phyloP scores from a whole-genome alignment of 2,329 filamentous ascomycete species.

The Lecanicillium sp. region DNA sequence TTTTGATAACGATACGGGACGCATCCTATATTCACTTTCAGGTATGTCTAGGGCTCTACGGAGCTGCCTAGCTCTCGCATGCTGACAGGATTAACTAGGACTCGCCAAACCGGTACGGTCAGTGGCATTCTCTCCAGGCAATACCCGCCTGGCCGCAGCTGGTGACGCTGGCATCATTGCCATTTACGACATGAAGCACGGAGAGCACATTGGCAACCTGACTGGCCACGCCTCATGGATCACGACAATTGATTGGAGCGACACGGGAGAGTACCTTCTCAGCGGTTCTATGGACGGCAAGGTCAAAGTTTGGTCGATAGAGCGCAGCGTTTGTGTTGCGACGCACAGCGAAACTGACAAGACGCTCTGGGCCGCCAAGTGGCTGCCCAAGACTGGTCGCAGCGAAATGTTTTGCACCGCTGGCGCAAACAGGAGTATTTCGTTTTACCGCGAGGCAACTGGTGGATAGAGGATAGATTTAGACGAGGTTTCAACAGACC shows the following conservation, averaged over 20 bases:
- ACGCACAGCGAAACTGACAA: conserved; percentile 89
- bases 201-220: conserved; percentile 85
- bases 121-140: conserved; percentile 80
- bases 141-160: conserved; percentile 77
- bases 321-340: conserved; percentile 75
- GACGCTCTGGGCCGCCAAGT: conserved; percentile 74
- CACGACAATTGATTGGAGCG: conserved; percentile 84
- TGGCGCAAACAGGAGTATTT: conserved; percentile 67
- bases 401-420: conserved; percentile 71
- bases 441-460: conserved; percentile 80
- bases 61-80: too few relatives aligned
- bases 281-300: conserved; percentile 89
- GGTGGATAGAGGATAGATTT: conserved; percentile 36
- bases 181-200: conserved; percentile 85
- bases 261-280: conserved; percentile 84
- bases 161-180: conserved; percentile 86
- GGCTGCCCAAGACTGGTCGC: conserved; percentile 66
- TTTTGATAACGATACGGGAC: conserved; percentile 85
- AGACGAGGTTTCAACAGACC: too few relatives aligned
- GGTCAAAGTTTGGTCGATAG: conserved; percentile 91
- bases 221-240: conserved; percentile 79
- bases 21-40: conserved; percentile 77
- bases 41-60: too few relatives aligned
- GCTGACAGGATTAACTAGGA: conserved; percentile 47
- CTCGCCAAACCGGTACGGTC: conserved; percentile 80